Conservation (phyloP, 495 filamentous ascomycete genomes). For the Lophiotrema nucula region DNA sequence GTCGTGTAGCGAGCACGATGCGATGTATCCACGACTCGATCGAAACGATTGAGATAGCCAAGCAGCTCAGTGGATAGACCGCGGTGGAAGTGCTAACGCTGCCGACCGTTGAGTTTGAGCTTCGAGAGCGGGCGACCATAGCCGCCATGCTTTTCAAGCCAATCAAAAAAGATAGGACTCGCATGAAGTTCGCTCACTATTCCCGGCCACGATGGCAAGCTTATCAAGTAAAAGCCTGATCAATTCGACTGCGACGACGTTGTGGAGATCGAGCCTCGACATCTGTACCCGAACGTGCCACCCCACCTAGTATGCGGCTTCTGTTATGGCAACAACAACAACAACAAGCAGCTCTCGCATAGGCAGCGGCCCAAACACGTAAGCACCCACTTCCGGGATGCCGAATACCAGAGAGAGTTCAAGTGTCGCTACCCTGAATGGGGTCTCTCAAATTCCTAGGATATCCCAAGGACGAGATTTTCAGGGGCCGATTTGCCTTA, state of each 20-base stretch:
- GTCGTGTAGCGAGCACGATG: no score
- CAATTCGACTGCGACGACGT: background rate
- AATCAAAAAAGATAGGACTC: constrained; percentile 13
- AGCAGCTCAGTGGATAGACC: constrained; percentile 19
- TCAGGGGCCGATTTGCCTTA: no score
- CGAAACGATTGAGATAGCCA: constrained; percentile 24
- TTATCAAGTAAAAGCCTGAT: background rate
- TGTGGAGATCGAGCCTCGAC: background rate
- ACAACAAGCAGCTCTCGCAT: background rate
- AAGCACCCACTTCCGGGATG: background rate
- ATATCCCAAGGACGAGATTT: no score
- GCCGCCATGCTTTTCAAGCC: constrained; percentile 26
- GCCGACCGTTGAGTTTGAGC: constrained; percentile 19
- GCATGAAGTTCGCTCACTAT: constrained; percentile 19
- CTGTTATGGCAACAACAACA: background rate
- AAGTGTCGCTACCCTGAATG: background rate
- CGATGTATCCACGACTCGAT: constrained; percentile 20
- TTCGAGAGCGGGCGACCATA: constrained; percentile 16
- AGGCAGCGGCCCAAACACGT: background rate
- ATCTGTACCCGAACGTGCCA: background rate
- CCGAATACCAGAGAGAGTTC: background rate
- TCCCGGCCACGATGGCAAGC: background rate
- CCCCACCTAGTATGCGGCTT: background rate
- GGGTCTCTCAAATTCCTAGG: no score
- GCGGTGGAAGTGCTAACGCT: constrained; percentile 20